Evolutionary conservation across 805 yeast species (phyloP), one percentile per base, ranked within the genome.

Genomic region (Wilhelminamyces savonicus): DNA sequence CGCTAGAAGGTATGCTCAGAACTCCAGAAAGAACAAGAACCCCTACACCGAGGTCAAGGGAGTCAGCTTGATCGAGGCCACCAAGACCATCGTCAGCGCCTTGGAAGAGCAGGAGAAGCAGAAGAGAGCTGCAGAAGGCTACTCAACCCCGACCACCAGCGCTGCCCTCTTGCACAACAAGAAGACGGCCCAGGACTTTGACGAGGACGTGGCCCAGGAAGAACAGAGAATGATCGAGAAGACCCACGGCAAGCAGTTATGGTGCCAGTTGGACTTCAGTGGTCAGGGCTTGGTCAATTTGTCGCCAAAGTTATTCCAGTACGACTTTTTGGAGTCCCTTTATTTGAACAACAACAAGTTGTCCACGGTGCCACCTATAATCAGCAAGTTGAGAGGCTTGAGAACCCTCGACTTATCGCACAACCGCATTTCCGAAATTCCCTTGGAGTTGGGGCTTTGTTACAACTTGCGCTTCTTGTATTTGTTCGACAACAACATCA

Each of bases 231-330:
- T 76, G 60, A 68, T 78, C 55, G 57, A 66, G 21, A 69, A 68
- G 38, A 71, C 75, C 16, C 66, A 69, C 48, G 76, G 82, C 21
- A 80, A 78, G 36, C 97, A 88, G 59, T 71, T 83, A 50, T 92
- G 99, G 99, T 82, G 94, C 31, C 90, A 88, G 5, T 64, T 92
- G 41, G 99, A 92, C 60, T 65, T 90, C 41, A 78, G 94, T 40
- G 96, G 96, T 36, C 94, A 92, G 56, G 84, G 90, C 20, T 66
- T 92, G 30, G 64, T 75, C 38, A 71, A 74, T 34, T 42, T 90
- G 18, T 74, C 85, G n/a, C 74, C 81, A 13, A 77, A 78, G 44
- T 57, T 92, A 26, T 86, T 86, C 66, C 74, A 77, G 26, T 92
- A 87, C 56, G 71, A 73, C 36, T 92, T 92, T 46, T 69, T 92